Base-by-base conservation (phyloP, 305 asterid genomes). In the Fraxinus paxiana region DNA sequence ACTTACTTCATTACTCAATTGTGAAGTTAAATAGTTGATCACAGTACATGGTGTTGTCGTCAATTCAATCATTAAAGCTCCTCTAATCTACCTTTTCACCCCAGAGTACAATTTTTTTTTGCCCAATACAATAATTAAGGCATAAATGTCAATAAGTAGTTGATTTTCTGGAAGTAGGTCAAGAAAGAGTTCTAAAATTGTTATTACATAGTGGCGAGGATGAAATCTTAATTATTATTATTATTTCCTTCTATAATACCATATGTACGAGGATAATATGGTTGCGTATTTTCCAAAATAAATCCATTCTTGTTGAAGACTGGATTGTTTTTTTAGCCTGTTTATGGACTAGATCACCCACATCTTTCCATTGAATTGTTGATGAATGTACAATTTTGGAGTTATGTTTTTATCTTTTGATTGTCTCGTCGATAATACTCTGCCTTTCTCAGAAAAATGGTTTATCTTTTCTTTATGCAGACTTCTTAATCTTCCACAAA, bases 401-500 rank as follows among this genome's bases (percentile, higher is more conserved):
- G 67, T 56, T 17, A 18, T 5, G 3, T 5, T 26, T 56, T 5
- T 18, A 17, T 4, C 67, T 22, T 61, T 61, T 61, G 15, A 61
- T 20, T 22, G 33, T 63, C 30, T 9, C 1, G 1, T 63, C 8
- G 13, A 63, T 63, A 4, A 8, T 24, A 63, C 13, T 63, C 33
- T 2, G 72, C 2, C 12, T 24, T 22, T 24, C 22, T 10, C 72
- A 1, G 12, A 30, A 70, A 61, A 30, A 75, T 87, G 76, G 80
- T 82, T 77, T 51, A 82, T 30, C 59, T 70, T 78, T 86, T 76
- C 82, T 75, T 78, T 51, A 37, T 91, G 84, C 89, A 94, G 99
- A 84, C 88, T 89, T 84, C 89, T 86, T 54, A 91, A 89, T 82
- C 95, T 91, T 83, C 95, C 97, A 77, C 94, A 92, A 86, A 80